phyloP scores from a whole-genome alignment of 176 grass and related monocot genomes.

The Cenchrus americanus region DNA sequence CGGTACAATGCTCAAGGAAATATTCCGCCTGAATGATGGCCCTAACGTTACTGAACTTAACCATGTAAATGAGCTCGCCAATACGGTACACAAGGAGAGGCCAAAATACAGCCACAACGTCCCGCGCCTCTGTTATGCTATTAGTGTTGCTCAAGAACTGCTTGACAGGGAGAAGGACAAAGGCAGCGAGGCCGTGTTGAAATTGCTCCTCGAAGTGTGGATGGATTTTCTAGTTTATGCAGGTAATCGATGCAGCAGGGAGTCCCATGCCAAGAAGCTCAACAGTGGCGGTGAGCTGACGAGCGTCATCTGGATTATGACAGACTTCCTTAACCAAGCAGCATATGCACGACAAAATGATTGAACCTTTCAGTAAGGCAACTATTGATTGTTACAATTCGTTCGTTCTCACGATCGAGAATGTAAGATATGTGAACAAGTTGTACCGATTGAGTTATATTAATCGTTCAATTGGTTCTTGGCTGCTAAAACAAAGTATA shows the following conservation, averaged over 20 bases:
- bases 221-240: conserved; percentile 15
- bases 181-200: neutral
- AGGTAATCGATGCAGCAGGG: conserved; percentile 21
- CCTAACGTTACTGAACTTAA: neutral
- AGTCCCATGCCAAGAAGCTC: conserved; percentile 33
- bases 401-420: neutral
- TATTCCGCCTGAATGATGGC: neutral
- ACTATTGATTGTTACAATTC: neutral
- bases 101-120: neutral
- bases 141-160: neutral
- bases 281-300: conserved; percentile 9
- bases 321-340: conserved; percentile 21
- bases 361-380: neutral
- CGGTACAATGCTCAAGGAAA: neutral
- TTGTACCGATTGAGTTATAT: neutral
- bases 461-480: neutral
- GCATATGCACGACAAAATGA: conserved; percentile 13
- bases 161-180: neutral
- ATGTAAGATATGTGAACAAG: neutral
- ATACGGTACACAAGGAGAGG: neutral
- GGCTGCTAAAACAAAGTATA: neutral
- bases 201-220: neutral
- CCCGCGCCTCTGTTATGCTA: conserved; percentile 17
- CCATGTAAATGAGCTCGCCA: neutral
- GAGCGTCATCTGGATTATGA: conserved; percentile 23